phyloP scores from a whole-genome alignment of 495 filamentous ascomycete species.

The Hypoxylon fuscum region DNA sequence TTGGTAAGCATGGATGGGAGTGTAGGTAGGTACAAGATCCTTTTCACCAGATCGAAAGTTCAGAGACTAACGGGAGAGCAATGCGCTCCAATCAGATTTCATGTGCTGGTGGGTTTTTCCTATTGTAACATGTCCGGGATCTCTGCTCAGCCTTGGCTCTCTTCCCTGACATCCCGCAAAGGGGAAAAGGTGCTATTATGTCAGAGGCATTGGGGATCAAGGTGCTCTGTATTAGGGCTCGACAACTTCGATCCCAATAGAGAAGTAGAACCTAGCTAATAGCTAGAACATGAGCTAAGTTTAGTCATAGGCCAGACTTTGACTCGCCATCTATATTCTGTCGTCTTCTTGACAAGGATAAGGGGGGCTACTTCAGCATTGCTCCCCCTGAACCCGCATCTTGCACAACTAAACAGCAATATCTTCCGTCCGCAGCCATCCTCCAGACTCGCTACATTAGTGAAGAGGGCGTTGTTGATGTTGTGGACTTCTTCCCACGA shows the following conservation, averaged over 20 bases:
- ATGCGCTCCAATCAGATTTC: constrained; percentile 56
- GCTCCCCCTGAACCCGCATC: constrained; percentile 54
- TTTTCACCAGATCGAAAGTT: not conserved
- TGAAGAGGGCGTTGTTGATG: constrained; percentile 74
- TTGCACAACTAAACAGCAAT: constrained; percentile 72
- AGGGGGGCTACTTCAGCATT: constrained; percentile 75
- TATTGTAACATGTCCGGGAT: not conserved
- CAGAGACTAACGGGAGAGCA: constrained; percentile 11
- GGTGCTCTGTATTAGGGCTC: not conserved
- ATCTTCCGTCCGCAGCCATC: constrained; percentile 74
- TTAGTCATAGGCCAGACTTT: constrained; percentile 66
- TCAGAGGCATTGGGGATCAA: not conserved
- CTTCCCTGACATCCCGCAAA: not conserved
- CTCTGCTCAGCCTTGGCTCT: not conserved
- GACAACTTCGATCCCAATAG: not conserved
- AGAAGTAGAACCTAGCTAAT: not conserved
- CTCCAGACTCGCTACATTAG: constrained; percentile 76
- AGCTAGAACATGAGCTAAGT: constrained; percentile 13
- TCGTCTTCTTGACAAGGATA: constrained; percentile 73
- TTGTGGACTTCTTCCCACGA: constrained; percentile 76
- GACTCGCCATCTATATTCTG: constrained; percentile 74
- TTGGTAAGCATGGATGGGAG: constrained; percentile 75
- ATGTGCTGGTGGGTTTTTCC: constrained; percentile 71
- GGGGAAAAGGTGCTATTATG: not conserved
- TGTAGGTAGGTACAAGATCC: constrained; percentile 45